Conservation (phyloP, 495 filamentous ascomycete species). For the Monascus purpureus region DNA sequence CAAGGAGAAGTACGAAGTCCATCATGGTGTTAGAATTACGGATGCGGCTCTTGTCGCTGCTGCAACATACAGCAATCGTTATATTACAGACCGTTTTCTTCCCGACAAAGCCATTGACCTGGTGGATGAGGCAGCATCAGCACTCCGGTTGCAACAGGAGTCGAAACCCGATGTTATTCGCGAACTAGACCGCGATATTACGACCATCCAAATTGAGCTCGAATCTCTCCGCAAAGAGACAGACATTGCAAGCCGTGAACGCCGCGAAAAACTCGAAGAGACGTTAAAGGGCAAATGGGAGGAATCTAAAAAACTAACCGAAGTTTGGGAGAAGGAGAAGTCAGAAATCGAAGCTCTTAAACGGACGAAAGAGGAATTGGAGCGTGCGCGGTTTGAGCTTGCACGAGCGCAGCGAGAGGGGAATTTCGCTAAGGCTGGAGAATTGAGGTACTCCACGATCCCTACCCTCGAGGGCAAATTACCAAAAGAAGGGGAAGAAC, state of each 20-base stretch:
- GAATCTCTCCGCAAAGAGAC: slow-evolving; percentile 93
- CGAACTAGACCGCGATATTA: slow-evolving; percentile 80
- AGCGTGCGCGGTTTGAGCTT: slow-evolving; percentile 70
- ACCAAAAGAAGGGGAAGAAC: slow-evolving; percentile 53
- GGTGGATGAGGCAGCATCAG: slow-evolving; percentile 90
- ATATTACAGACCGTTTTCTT: slow-evolving; percentile 90
- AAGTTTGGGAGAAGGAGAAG: slow-evolving; percentile 83
- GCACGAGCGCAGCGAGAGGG: slow-evolving; percentile 80
- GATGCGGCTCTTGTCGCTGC: slow-evolving; percentile 87
- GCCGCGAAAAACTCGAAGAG: slow-evolving; percentile 69
- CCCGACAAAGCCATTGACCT: slow-evolving; percentile 96
- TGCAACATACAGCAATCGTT: slow-evolving; percentile 83
- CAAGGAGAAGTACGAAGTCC: slow-evolving; percentile 93
- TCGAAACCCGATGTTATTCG: slow-evolving; percentile 91
- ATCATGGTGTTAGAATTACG: slow-evolving; percentile 84
- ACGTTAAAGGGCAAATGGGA: slow-evolving; percentile 61
- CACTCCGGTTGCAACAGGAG: slow-evolving; percentile 84
- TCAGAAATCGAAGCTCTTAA: slow-evolving; percentile 74
- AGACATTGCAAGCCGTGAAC: slow-evolving; percentile 73
- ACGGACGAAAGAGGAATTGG: slow-evolving; percentile 68
- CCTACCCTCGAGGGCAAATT: slow-evolving; percentile 65
- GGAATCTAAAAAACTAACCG: slow-evolving; percentile 49
- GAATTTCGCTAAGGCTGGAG: slow-evolving; percentile 79
- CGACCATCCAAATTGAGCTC: slow-evolving; percentile 94
- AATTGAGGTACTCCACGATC: slow-evolving; percentile 76